Evolutionary conservation across 805 yeast genomes (phyloP).

Genomic region (Saccharomyces mikatae): DNA sequence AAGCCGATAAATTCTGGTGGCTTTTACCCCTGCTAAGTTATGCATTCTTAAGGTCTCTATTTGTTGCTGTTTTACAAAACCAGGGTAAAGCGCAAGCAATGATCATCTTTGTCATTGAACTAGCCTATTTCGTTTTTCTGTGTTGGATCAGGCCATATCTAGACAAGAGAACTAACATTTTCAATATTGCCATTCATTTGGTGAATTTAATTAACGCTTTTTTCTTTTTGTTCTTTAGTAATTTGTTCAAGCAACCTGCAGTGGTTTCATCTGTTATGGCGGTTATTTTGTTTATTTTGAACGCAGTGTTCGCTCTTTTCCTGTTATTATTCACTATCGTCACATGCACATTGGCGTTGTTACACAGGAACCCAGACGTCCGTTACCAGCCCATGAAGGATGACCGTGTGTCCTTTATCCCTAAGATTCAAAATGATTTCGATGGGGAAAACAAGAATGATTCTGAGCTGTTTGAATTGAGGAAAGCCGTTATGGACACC

Average conservation of each 20-base stretch:
- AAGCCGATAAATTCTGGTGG: conserved; percentile 84
- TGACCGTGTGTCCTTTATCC: conserved; percentile 92
- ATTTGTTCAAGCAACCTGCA: conserved; percentile 72
- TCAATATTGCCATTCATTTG: conserved; percentile 78
- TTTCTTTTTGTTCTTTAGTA: conserved; percentile 83
- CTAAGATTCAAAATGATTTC: conserved; percentile 41
- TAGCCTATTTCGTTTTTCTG: conserved; percentile 54
- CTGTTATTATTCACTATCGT: conserved; percentile 78
- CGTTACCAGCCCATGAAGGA: conserved; percentile 94
- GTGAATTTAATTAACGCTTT: conserved; percentile 76
- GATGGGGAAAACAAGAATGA: conserved; percentile 24
- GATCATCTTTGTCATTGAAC: conserved; percentile 66
- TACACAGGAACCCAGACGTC: conserved; percentile 88
- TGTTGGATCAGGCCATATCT: conserved; percentile 79
- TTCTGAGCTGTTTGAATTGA: conserved; percentile 29
- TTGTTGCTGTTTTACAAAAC: conserved; percentile 78
- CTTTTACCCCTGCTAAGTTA: conserved; percentile 57
- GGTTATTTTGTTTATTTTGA: conserved; percentile 76
- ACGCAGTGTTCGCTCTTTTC: conserved; percentile 80
- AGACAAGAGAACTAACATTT: conserved; percentile 91
- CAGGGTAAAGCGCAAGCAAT: conserved; percentile 79
- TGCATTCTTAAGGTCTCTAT: conserved; percentile 63
- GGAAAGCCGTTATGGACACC: conserved; percentile 32
- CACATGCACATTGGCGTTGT: conserved; percentile 74
- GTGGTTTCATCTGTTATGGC: conserved; percentile 91